Conservation (phyloP, 176 grass and related monocot species). For the Saccharum spontaneum region DNA sequence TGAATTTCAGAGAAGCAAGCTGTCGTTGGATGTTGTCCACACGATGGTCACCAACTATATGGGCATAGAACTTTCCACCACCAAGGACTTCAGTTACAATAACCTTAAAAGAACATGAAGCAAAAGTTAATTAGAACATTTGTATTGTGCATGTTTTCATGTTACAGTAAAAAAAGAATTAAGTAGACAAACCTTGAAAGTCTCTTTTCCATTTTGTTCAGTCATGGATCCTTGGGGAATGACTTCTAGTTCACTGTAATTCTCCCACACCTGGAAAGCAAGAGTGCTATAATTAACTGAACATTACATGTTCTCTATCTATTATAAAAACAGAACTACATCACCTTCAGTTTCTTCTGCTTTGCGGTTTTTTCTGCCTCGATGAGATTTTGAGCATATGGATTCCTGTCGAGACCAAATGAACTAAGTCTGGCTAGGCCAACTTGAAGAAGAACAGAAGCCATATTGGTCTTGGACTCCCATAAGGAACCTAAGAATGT, state of each 20-base stretch:
- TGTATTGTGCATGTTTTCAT: not conserved
- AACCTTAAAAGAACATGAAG: constrained; percentile 36
- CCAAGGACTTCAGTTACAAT: constrained; percentile 60
- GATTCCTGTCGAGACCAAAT: constrained; percentile 58
- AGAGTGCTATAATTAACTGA: constrained; percentile 5
- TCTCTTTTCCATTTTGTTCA: constrained; percentile 62
- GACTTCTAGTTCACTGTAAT: constrained; percentile 63
- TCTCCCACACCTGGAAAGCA: constrained; percentile 77
- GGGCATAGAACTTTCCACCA: constrained; percentile 68
- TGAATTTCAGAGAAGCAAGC: constrained; percentile 46
- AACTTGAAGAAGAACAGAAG: constrained; percentile 63
- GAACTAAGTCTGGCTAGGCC: constrained; percentile 77
- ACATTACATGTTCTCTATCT: not conserved
- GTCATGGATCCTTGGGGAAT: constrained; percentile 46
- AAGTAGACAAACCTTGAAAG: constrained; percentile 52
- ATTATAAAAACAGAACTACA: not conserved
- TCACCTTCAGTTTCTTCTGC: constrained; percentile 72
- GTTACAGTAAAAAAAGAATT: not conserved
- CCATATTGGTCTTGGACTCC: constrained; percentile 76
- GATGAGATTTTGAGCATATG: constrained; percentile 54
- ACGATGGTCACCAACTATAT: constrained; percentile 46
- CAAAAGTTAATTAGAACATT: not conserved
- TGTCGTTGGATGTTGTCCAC: constrained; percentile 47
- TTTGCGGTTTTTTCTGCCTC: constrained; percentile 70
- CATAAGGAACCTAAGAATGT: constrained; percentile 94